These are phyloP conservation scores for Kokia cookei DNA, from an alignment of 441 rosid species.

Conservation along the genomic window DNA sequence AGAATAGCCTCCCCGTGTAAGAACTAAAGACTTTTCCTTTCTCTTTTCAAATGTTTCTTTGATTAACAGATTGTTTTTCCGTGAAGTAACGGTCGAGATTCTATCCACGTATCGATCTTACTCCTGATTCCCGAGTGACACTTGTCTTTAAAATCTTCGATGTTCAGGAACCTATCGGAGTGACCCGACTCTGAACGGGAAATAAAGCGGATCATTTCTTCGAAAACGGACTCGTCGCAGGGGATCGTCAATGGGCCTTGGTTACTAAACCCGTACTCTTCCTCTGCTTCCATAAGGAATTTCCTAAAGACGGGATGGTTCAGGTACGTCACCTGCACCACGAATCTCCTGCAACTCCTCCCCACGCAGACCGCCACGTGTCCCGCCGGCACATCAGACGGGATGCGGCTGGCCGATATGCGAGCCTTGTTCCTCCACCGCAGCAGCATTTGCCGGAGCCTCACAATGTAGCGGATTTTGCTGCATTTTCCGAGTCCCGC, in stretches of 20 bases:
- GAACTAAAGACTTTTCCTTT: slow-evolving; percentile 10
- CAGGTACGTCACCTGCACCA: slow-evolving; percentile 77
- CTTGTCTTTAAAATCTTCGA: slow-evolving; percentile 49
- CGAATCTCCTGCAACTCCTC: slow-evolving; percentile 54
- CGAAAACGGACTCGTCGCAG: slow-evolving; percentile 78
- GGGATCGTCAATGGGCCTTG: slow-evolving; percentile 83
- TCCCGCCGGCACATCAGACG: slow-evolving; percentile 86
- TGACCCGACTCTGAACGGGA: slow-evolving; percentile 50
- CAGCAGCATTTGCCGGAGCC: slow-evolving; percentile 75
- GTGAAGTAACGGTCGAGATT: slow-evolving; percentile 68
- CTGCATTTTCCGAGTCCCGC: slow-evolving; percentile 60
- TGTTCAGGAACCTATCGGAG: slow-evolving; percentile 34
- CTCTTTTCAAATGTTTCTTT: background rate
- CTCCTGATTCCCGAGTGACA: slow-evolving; percentile 41
- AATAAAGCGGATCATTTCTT: slow-evolving; percentile 57
- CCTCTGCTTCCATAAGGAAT: slow-evolving; percentile 71
- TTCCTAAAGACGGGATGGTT: slow-evolving; percentile 75
- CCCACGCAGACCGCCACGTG: slow-evolving; percentile 90
- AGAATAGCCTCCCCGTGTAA: slow-evolving; percentile 32
- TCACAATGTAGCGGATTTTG: slow-evolving; percentile 88
- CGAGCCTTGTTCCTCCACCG: slow-evolving; percentile 89
- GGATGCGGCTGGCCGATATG: slow-evolving; percentile 39
- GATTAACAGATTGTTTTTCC: slow-evolving; percentile 47
- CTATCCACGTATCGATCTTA: slow-evolving; percentile 45
- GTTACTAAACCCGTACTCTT: slow-evolving; percentile 75